phyloP scores from a whole-genome alignment of 164 flowering plant species.

The Liquidambar formosana region DNA sequence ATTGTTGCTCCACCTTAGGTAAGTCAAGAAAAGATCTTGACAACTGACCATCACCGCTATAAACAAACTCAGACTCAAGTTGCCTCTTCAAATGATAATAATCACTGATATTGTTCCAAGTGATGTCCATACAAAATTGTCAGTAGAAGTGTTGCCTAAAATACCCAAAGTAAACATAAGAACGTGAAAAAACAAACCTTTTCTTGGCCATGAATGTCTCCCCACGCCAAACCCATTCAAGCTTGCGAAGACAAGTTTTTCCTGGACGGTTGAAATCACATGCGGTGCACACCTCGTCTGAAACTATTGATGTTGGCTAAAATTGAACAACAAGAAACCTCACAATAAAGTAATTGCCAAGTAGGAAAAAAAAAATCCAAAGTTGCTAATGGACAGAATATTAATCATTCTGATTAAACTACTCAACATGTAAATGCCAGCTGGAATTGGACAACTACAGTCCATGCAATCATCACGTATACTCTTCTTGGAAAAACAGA shows the following conservation, averaged over 20 bases:
- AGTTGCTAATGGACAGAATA: no score
- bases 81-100: slow-evolving; percentile 94
- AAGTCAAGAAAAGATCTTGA: slow-evolving; percentile 87
- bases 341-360: background rate
- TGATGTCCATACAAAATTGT: slow-evolving; percentile 4
- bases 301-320: slow-evolving; percentile 96
- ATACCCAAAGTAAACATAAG: background rate
- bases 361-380: no score
- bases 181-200: slow-evolving; percentile 54
- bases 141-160: slow-evolving; percentile 5
- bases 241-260: slow-evolving; percentile 90
- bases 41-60: slow-evolving; percentile 45
- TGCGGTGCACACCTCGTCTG: slow-evolving; percentile 96
- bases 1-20: slow-evolving; percentile 81
- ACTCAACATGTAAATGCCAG: no score
- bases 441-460: no score
- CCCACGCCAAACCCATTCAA: slow-evolving; percentile 99
- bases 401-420: no score
- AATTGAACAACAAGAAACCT: slow-evolving; percentile 18
- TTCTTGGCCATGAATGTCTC: slow-evolving; percentile 90
- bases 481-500: no score
- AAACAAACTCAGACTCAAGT: slow-evolving; percentile 90
- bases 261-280: slow-evolving; percentile 99
- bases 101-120: slow-evolving; percentile 57
- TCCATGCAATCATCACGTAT: no score